Conservation (phyloP, 2,329 filamentous ascomycete species). For the Clonostachys rhizophaga region DNA sequence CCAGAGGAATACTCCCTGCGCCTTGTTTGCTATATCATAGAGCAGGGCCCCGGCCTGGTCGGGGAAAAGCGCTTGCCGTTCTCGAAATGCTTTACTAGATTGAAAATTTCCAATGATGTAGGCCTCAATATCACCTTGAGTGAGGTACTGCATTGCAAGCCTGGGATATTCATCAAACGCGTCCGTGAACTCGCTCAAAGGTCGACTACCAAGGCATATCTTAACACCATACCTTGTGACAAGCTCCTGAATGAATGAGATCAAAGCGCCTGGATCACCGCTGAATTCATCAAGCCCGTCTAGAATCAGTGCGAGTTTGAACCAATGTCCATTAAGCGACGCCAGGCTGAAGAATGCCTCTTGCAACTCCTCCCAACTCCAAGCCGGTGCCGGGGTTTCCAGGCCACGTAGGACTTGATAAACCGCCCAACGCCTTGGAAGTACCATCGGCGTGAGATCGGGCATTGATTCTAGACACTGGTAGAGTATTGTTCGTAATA, state of each 20-base stretch:
- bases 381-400: neutral
- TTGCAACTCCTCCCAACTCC: neutral
- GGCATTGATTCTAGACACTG: conserved; percentile 2
- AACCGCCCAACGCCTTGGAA: neutral
- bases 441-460: neutral
- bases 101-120: conserved; percentile 2
- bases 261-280: conserved; percentile 3
- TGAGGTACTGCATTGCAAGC: conserved; percentile 5
- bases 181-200: conserved; percentile 5
- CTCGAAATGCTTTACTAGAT: neutral
- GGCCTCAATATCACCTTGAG: conserved; percentile 2
- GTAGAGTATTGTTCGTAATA: conserved; percentile 18
- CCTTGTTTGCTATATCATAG: conserved; percentile 4
- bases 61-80: neutral
- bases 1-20: conserved; percentile 12
- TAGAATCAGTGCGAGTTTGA: conserved; percentile 7
- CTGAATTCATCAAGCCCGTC: conserved; percentile 12
- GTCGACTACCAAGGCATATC: conserved; percentile 13
- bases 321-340: neutral
- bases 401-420: neutral
- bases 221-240: conserved; percentile 5
- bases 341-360: neutral
- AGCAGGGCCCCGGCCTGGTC: neutral
- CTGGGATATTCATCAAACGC: neutral
- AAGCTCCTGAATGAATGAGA: conserved; percentile 3